These are phyloP conservation scores for Didymella pinodella DNA, from an alignment of 2,329 filamentous ascomycete genomes.

Conservation along the genomic window DNA sequence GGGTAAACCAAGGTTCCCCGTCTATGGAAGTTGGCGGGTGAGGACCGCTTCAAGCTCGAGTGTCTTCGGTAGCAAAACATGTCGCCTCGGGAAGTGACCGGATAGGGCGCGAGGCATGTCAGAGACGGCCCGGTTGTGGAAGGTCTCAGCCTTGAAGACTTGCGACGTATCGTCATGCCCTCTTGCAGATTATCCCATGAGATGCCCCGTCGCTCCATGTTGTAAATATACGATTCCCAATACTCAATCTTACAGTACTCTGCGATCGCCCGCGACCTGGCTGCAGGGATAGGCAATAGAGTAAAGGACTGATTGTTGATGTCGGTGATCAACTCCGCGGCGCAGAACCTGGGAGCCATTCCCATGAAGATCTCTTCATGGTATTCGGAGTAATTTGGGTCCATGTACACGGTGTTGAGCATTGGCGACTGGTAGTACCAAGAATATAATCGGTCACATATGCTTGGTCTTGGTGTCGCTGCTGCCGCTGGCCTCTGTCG, in stretches of 20 bases:
- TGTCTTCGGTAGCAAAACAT: neutral
- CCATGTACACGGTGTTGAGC: neutral
- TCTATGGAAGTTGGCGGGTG: neutral
- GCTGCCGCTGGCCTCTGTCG: too few relatives aligned
- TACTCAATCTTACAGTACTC: neutral
- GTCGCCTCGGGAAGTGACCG: neutral
- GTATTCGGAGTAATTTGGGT: neutral
- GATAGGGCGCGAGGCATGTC: neutral
- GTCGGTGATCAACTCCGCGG: neutral
- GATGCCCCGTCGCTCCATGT: neutral
- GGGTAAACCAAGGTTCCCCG: neutral
- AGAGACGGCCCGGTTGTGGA: neutral
- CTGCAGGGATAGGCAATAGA: neutral
- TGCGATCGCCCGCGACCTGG: neutral
- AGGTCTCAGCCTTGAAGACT: neutral
- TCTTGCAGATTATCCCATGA: neutral
- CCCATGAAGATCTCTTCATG: too few relatives aligned
- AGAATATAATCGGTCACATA: neutral
- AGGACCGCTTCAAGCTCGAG: neutral
- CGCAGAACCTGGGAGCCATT: neutral
- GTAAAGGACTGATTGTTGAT: neutral
- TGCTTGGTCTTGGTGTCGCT: too few relatives aligned
- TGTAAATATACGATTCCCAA: neutral
- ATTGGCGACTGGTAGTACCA: neutral
- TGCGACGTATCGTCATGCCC: neutral